Conservation (phyloP, 202 grass and related monocot genomes). For the Sporobolus alterniflorus region DNA sequence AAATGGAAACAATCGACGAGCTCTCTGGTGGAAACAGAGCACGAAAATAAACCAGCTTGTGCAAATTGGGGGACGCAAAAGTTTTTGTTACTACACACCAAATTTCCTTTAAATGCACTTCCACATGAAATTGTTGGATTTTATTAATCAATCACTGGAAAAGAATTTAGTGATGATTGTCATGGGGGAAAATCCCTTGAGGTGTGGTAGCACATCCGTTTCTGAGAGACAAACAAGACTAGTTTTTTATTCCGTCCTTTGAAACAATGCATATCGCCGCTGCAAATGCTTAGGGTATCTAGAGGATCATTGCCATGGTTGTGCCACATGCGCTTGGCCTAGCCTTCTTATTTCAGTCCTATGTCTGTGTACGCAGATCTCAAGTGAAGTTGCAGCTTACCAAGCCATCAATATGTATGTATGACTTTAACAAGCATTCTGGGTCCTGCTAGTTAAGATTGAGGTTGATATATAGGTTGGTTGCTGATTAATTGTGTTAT, state of each 20-base stretch:
- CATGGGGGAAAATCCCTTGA: background rate
- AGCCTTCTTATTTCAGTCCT: background rate
- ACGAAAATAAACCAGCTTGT: background rate
- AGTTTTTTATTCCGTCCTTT: background rate
- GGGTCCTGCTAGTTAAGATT: background rate
- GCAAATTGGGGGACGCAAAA: too few relatives aligned
- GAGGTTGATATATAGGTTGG: background rate
- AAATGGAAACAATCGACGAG: background rate
- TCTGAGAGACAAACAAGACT: background rate
- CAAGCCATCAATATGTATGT: too few relatives aligned
- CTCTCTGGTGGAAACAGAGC: background rate
- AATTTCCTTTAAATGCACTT: background rate
- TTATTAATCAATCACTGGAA: background rate
- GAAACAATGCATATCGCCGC: too few relatives aligned
- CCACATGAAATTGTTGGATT: background rate
- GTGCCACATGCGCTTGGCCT: background rate
- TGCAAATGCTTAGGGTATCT: background rate
- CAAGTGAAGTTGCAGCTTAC: background rate
- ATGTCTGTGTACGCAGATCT: background rate
- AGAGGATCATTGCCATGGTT: background rate
- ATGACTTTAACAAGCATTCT: background rate
- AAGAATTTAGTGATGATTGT: background rate
- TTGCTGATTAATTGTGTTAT: background rate
- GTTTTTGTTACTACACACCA: too few relatives aligned
- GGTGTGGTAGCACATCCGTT: slow-evolving; percentile 1